phyloP scores from a whole-genome alignment of 1,284 basidiomycete species.

The Macrocybe sp. region DNA sequence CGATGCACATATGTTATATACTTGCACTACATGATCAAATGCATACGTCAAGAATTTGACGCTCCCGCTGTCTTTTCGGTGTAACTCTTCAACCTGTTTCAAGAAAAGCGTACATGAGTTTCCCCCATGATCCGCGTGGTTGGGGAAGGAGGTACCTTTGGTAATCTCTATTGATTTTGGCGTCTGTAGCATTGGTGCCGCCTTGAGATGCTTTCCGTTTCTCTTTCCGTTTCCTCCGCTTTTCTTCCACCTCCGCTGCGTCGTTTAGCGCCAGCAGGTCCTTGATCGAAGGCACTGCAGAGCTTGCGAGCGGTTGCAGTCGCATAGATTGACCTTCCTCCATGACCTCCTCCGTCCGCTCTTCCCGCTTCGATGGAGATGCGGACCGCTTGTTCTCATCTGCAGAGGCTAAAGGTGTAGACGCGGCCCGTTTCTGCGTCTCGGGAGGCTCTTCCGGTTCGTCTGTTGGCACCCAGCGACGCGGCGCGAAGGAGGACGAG shows the following conservation, averaged over 20 bases:
- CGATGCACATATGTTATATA: background rate
- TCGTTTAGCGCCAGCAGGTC: slow-evolving; percentile 75
- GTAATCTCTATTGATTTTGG: slow-evolving; percentile 48
- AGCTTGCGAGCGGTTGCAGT: slow-evolving; percentile 68
- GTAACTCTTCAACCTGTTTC: slow-evolving; percentile 45
- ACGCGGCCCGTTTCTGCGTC: no score
- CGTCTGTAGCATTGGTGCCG: slow-evolving; percentile 31
- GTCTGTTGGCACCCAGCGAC: slow-evolving; percentile 22
- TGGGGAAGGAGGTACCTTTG: slow-evolving; percentile 34
- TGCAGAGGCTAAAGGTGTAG: no score
- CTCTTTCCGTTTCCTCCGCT: slow-evolving; percentile 59
- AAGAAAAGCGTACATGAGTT: no score
- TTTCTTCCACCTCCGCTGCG: slow-evolving; percentile 57
- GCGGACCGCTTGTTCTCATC: no score
- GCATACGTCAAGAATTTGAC: background rate
- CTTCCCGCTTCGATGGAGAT: slow-evolving; percentile 28
- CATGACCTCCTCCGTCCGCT: slow-evolving; percentile 36
- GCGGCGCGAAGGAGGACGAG: background rate
- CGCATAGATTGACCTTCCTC: slow-evolving; percentile 31
- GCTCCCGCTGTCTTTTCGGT: slow-evolving; percentile 35
- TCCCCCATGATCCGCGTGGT: background rate
- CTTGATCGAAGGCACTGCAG: slow-evolving; percentile 73
- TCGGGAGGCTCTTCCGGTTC: slow-evolving; percentile 13
- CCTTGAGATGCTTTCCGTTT: slow-evolving; percentile 23
- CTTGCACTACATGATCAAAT: background rate